Base-by-base conservation (phyloP, 768 basidiomycete genomes). In the Lepiota brunneoincarnata region DNA sequence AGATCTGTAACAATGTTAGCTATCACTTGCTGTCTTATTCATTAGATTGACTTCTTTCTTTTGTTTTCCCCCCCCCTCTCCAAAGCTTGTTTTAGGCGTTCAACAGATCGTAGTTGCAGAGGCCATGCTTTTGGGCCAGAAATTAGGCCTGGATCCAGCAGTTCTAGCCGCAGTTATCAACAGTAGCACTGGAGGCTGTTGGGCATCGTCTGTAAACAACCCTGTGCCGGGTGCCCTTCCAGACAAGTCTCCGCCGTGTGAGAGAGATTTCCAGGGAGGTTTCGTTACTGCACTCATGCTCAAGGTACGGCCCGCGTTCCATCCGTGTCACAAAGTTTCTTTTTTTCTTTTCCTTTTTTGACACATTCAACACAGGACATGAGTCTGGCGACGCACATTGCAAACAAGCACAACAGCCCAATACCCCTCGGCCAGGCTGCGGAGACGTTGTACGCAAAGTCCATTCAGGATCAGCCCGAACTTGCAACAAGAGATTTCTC, bases 21-120 rank as follows among this genome's bases (percentile, higher is more conserved):
- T 56, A 63, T 67, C 75, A 4, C 64, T 70, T 37, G 59, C 62
- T 40, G 67, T 72, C 21, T 66, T 66, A 44, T 53, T 49, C 51
- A 53, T 28, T 55, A 26, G 18, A 31, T 52, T 15, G 42, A 41
- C 31, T 11, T 38, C 58, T 47, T 63, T 64, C 46, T 49, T 50
- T 36, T 56, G n/a, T 62, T 67, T 54, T 64, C 6, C 7, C 2
- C 11, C 6, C 31, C 4, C 31, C 11, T 9, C 31, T 2, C 31
- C 12, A 35, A 48, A 85, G 67, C 74, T 86, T 24, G 75, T 89
- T 21, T 71, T 90, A 38, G 89, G 87, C 3, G 86, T 90, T 2
- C 79, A 93, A 62, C 91, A 93, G 68, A 82, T 92, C 50, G 89
- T 86, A 14, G 82, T 91, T 1, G 87, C 80, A n/a, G 93, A 96